Percentiles rank a stretch among this genome's conserved stretches.
These are phyloP conservation scores for Gynandropsis gynandra DNA, from an alignment of 345 rosid species.

Conservation along the genomic window DNA sequence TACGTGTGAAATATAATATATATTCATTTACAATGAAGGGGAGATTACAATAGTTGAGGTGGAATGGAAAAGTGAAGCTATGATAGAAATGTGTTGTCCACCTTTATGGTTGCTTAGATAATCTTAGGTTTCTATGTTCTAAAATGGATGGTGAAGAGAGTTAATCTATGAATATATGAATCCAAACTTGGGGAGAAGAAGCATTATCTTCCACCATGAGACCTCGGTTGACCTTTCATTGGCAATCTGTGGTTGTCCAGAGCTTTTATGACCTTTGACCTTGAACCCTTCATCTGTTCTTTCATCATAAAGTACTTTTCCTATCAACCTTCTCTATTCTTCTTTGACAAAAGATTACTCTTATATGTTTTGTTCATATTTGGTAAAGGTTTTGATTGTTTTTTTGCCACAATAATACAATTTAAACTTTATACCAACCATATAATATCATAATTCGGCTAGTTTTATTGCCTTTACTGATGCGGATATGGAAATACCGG, in stretches of 20 bases:
- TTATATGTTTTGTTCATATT: not conserved
- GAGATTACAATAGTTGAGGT: slow-evolving; percentile 8
- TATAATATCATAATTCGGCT: not conserved
- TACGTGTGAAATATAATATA: slow-evolving; percentile 6
- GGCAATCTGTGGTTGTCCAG: slow-evolving; percentile 82
- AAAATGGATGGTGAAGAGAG: slow-evolving; percentile 40
- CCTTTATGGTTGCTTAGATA: slow-evolving; percentile 13
- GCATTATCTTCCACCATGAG: slow-evolving; percentile 65
- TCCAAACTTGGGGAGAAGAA: slow-evolving; percentile 39
- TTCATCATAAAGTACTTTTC: slow-evolving; percentile 38
- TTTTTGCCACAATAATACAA: no score
- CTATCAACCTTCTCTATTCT: not conserved
- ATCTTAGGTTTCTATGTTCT: slow-evolving; percentile 25
- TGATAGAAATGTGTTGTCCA: slow-evolving; percentile 4
- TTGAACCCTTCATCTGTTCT: slow-evolving; percentile 54
- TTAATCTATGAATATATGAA: slow-evolving; percentile 57
- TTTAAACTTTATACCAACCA: no score
- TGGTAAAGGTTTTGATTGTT: not conserved
- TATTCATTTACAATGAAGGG: not conserved
- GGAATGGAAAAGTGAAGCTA: slow-evolving; percentile 19
- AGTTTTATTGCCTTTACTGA: no score
- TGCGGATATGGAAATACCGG: slow-evolving; percentile 61
- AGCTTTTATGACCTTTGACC: slow-evolving; percentile 65
- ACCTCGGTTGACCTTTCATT: slow-evolving; percentile 78
- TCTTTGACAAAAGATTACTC: not conserved